Conservation (phyloP, 768 basidiomycete genomes). For the Tylopilus plumbeoviolaceoides region DNA sequence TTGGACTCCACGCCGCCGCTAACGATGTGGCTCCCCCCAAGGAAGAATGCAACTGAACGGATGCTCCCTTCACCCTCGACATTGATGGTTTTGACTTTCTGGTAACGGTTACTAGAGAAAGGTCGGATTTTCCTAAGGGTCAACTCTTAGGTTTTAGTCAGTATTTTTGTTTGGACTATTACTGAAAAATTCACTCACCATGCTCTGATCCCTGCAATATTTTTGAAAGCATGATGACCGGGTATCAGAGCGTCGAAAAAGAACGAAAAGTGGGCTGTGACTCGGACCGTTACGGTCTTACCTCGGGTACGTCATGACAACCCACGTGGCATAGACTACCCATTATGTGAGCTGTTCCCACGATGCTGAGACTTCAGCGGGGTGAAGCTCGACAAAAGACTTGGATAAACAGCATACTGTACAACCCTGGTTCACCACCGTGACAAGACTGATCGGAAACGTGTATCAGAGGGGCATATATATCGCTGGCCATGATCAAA, state of each 20-base stretch:
- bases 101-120: background rate
- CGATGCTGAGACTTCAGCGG: no score
- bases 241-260: background rate
- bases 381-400: no score
- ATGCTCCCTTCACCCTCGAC: slow-evolving; percentile 2
- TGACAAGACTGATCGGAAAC: no score
- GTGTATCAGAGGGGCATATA: no score
- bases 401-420: no score
- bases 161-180: background rate
- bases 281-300: no score
- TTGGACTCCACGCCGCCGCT: slow-evolving; percentile 4
- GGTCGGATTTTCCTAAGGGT: background rate
- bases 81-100: background rate
- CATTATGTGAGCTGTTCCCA: background rate
- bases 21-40: slow-evolving; percentile 2
- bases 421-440: no score
- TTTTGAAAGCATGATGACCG: slow-evolving; percentile 1
- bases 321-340: background rate
- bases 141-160: background rate
- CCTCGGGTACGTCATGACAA: background rate
- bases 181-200: background rate
- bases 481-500: no score
- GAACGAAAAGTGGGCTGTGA: background rate
- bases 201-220: background rate
- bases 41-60: slow-evolving; percentile 7